These are phyloP conservation scores for Phialemonium atrogriseum DNA, from an alignment of 2,329 filamentous ascomycete genomes.

Conservation along the genomic window DNA sequence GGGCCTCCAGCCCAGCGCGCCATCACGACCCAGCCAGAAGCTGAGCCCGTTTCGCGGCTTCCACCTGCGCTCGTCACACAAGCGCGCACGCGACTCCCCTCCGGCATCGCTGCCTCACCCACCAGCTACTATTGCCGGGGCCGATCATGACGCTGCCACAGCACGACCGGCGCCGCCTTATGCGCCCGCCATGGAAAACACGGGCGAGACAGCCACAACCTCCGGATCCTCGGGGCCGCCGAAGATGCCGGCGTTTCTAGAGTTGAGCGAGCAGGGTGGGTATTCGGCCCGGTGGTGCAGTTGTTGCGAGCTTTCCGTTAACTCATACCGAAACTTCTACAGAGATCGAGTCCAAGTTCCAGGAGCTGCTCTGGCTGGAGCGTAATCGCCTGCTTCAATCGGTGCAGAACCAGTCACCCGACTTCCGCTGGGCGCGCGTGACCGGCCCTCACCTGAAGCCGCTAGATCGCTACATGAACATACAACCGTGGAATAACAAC, in stretches of 20 bases:
- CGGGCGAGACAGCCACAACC: conserved; percentile 2
- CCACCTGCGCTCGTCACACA: conserved; percentile 18
- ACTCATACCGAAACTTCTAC: conserved; percentile 4
- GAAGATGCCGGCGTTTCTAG: conserved; percentile 41
- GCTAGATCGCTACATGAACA: conserved; percentile 82
- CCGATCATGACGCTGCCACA: conserved; percentile 6
- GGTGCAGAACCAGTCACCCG: conserved; percentile 26
- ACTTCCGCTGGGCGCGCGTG: conserved; percentile 41
- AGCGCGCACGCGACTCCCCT: conserved; percentile 20
- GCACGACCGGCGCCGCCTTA: conserved; percentile 14
- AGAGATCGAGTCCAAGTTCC: conserved; percentile 44
- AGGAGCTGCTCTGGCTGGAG: conserved; percentile 46
- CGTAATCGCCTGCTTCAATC: conserved; percentile 35
- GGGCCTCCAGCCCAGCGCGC: conserved; percentile 11
- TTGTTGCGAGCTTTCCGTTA: background rate
- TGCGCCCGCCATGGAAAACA: conserved; percentile 10
- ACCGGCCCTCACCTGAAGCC: conserved; percentile 43
- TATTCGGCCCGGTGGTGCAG: conserved; percentile 7
- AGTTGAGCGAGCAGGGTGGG: conserved; percentile 38
- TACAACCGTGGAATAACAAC: conserved; percentile 84
- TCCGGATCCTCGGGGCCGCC: background rate
- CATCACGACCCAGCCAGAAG: conserved; percentile 7
- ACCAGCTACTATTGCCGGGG: conserved; percentile 9
- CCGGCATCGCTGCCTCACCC: conserved; percentile 17
- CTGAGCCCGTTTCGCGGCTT: conserved; percentile 20